Conservation (phyloP, 208 protist genomes). For the Trypanosoma brucei region DNA sequence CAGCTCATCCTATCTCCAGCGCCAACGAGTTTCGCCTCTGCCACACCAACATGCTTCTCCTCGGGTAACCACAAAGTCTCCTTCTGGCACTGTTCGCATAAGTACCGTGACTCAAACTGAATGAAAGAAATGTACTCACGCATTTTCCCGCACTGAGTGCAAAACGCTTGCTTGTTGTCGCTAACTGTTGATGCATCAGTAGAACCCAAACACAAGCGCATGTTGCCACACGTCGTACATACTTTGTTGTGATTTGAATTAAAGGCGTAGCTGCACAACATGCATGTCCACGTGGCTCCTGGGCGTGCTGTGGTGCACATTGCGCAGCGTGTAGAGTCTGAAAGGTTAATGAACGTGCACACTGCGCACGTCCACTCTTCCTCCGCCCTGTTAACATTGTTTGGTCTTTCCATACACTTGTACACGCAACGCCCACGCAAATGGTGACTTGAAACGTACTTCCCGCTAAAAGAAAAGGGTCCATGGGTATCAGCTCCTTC, state of each 20-base stretch:
- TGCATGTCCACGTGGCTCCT: slow-evolving; percentile 68
- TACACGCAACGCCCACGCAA: slow-evolving; percentile 60
- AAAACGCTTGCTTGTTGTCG: slow-evolving; percentile 23
- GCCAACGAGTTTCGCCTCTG: slow-evolving; percentile 48
- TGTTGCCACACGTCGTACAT: slow-evolving; percentile 70
- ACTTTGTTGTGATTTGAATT: slow-evolving; percentile 42
- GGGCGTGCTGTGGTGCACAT: slow-evolving; percentile 75
- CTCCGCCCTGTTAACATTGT: slow-evolving; percentile 6
- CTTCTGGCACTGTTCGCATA: slow-evolving; percentile 42
- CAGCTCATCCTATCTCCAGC: slow-evolving; percentile 57
- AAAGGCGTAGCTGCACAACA: slow-evolving; percentile 72
- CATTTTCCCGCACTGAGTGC: slow-evolving; percentile 39
- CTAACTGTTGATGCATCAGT: slow-evolving; percentile 8
- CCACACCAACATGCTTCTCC: slow-evolving; percentile 34
- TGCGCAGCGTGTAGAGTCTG: slow-evolving; percentile 62
- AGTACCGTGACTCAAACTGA: slow-evolving; percentile 32
- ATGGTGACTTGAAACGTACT: slow-evolving; percentile 25
- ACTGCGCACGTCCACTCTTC: slow-evolving; percentile 71
- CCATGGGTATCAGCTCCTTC: slow-evolving; percentile 45
- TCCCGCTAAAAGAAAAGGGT: slow-evolving; percentile 48
- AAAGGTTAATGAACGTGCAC: slow-evolving; percentile 81
- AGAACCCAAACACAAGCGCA: slow-evolving; percentile 27
- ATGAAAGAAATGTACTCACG: slow-evolving; percentile 44
- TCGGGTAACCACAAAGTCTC: slow-evolving; percentile 66
- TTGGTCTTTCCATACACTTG: slow-evolving; percentile 25